Base-by-base conservation (phyloP, 148 eudicot species). In the Polygonum maritimum region DNA sequence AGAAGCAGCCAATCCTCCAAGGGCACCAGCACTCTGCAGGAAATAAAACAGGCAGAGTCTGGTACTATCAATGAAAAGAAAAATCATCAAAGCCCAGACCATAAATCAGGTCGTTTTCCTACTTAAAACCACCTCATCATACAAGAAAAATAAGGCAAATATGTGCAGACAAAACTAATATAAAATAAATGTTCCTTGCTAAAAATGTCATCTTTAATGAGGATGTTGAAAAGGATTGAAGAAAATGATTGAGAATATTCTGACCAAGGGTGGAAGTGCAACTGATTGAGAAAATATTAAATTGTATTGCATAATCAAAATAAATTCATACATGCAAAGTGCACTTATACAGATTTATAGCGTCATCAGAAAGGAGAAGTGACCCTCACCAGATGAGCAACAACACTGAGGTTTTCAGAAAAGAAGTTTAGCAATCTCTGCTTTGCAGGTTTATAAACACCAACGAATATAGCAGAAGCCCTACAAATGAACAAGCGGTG, bases 1-100 rank as follows among this genome's bases (percentile, higher is more conserved):
- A 84, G 98, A 95, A 86, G 98, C 97, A 74, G 97, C 92, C 79
- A 95, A 5, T 69, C 98, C 97, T 55, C 98, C 98, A 81, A 89
- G 72, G 45, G 94, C 97, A 80, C 96, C 96, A 63, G 98, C 92
- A 73, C 94, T 88, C 98, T 94, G 84, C 82, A 89, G 71, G 16
- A 4, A 75, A 81, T 67, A 79, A 55, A 47, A 57, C 57, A 79
- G 49, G 71, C 38, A 60, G n/a, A n/a, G 63, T 47, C 71, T 33
- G 44, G 36, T 36, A 67, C n/a, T 38, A 67, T 67, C n/a, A 67
- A 67, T 19, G 15, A 67, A 67, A 36, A 33, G 5, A 36, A 36
- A 14, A 3, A 36, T 67, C 71, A 38, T 36, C 10, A 67, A 57
- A 8, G 33, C 31, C n/a, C 35, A 8, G 63, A 33, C 40, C 18